These are phyloP conservation scores for Galeopsis tetrahit DNA, from an alignment of 257 asterid genomes.

Conservation along the genomic window DNA sequence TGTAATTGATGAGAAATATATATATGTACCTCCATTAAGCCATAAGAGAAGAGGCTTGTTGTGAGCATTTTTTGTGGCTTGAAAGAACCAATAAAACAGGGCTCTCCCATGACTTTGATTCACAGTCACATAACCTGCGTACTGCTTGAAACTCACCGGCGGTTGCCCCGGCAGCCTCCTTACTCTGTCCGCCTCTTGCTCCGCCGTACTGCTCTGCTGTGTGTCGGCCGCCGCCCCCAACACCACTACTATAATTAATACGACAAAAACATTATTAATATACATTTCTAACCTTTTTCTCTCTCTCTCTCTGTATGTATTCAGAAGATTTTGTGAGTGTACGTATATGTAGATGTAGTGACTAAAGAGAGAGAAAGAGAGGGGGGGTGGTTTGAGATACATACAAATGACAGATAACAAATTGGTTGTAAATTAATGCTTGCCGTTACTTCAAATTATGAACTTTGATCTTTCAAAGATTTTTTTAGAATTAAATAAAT, in stretches of 20 bases:
- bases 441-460: constrained; percentile 1
- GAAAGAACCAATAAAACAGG: constrained; percentile 83
- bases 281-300: constrained; percentile 14
- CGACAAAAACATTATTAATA: neutral
- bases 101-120: constrained; percentile 74
- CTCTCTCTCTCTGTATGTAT: neutral
- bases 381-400: too few species aligned
- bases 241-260: neutral
- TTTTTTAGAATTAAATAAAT: neutral
- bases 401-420: constrained; percentile 30
- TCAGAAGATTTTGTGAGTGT: neutral
- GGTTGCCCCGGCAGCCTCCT: constrained; percentile 73
- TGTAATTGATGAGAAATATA: neutral
- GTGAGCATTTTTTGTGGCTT: constrained; percentile 50
- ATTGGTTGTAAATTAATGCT: constrained; percentile 16
- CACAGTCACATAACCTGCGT: constrained; percentile 73
- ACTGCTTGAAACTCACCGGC: constrained; percentile 60
- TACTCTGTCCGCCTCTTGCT: constrained; percentile 65
- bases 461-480: neutral
- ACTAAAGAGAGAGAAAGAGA: neutral
- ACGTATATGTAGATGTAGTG: neutral
- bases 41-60: constrained; percentile 66
- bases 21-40: constrained; percentile 74
- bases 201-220: neutral
- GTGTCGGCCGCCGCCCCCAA: neutral